Percentiles rank a stretch among this genome's conserved stretches.
Conservation (phyloP, 352 stramenopile species). For the Phytophthora pini region DNA sequence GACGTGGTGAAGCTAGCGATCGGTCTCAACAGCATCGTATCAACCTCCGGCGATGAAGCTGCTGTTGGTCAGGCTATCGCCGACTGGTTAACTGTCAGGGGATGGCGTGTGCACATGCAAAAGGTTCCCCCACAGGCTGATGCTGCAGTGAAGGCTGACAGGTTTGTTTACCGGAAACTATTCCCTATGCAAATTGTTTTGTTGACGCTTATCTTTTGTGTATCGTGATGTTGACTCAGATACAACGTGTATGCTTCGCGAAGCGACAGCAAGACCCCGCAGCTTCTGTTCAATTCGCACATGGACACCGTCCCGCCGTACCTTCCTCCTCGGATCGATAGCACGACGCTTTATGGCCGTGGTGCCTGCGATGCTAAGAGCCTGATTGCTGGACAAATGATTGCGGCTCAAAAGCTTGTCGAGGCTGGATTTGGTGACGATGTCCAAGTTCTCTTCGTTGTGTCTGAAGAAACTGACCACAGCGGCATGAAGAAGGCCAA, state of each 20-base stretch:
- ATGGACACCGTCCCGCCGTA: slow-evolving; percentile 87
- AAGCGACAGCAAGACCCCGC: slow-evolving; percentile 56
- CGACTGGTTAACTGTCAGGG: slow-evolving; percentile 66
- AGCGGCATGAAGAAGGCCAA: slow-evolving; percentile 91
- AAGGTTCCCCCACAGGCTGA: slow-evolving; percentile 71
- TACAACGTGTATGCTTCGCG: slow-evolving; percentile 83
- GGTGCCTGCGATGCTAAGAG: slow-evolving; percentile 88
- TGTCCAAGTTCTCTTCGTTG: slow-evolving; percentile 82
- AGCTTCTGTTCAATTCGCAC: slow-evolving; percentile 87
- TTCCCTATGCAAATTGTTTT: not conserved
- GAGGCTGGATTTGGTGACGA: slow-evolving; percentile 65
- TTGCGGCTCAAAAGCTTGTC: slow-evolving; percentile 73
- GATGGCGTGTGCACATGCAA: slow-evolving; percentile 81
- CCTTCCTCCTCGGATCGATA: slow-evolving; percentile 68
- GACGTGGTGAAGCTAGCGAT: slow-evolving; percentile 71
- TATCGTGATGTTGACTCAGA: slow-evolving; percentile 27
- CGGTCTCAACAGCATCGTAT: slow-evolving; percentile 74
- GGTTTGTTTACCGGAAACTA: slow-evolving; percentile 33
- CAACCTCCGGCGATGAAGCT: slow-evolving; percentile 78
- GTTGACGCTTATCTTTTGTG: slow-evolving; percentile 5
- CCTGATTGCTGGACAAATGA: slow-evolving; percentile 83
- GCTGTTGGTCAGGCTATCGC: slow-evolving; percentile 69
- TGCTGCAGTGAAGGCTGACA: slow-evolving; percentile 59
- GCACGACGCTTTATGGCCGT: slow-evolving; percentile 74
- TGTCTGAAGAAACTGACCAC: slow-evolving; percentile 90